Evolutionary conservation across 2,329 filamentous ascomycete genomes (phyloP), one percentile per base, ranked within the genome.

Genomic region (Amesomyces nigricolor): DNA sequence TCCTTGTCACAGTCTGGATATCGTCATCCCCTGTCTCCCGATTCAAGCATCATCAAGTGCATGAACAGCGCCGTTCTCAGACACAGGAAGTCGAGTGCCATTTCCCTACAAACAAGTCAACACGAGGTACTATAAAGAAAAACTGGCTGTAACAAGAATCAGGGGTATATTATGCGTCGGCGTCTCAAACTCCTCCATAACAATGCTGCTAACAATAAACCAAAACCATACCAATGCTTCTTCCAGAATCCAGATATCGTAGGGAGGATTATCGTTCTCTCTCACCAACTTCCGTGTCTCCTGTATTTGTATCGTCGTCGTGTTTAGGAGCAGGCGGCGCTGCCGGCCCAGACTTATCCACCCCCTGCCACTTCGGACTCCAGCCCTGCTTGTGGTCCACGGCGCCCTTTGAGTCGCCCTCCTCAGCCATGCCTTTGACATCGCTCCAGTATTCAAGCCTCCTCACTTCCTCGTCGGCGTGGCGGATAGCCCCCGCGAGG

Each of bases 391-490:
- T 55, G 13, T 66, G 60, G 53, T 75, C 75, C 2, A 77, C 72
- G 2, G 75, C 77, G 16, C 72, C 69, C 35, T 68, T 70, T 2
- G 76, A 70, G 51, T 78, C 73, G 32, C 79, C 79, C 10, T 70
- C 71, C 60, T 78, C 75, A 0, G 85, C 80, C 72, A 90, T 84
- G 14, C 80, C 80, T 69, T 85, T 88, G 60, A 89, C 82, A 66
- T 95, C 89, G 66, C 87, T 91, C 86, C 92, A 96, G 67, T 91
- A 95, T 49, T 95, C 89, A 6, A 96, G 75, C 57, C 80, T 85
- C 55, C 85, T 85, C 48, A 95, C 86, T 66, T 96, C 88, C 63
- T 86, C 83, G 60, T 92, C 87, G 2, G 89, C 90, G 47, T 88
- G 86, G 58, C 85, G 78, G 11, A 90, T 78, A 1, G 91, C 89